These are phyloP conservation scores for Mesostigma viride DNA, from an alignment of 139 green algal genomes.

Conservation along the genomic window DNA sequence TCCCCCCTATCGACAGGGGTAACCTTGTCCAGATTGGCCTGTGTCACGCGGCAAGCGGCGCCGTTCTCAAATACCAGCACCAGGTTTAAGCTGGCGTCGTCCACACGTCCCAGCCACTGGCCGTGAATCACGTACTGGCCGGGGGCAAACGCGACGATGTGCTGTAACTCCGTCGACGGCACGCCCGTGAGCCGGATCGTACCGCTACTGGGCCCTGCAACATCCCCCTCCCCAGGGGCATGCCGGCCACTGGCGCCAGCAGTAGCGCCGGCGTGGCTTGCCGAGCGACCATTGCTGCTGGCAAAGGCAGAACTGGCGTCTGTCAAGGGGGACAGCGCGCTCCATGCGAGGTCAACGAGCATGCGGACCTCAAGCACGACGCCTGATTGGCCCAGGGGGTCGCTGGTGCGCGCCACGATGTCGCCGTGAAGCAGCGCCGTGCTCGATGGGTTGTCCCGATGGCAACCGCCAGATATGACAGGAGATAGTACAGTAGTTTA, in stretches of 20 bases:
- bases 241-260: too few species aligned
- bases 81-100: conserved; percentile 22
- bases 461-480: too few species aligned
- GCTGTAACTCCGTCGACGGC: conserved; percentile 4
- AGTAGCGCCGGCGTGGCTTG: too few species aligned
- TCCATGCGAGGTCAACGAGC: conserved; percentile 18
- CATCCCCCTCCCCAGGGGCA: too few species aligned
- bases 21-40: conserved; percentile 17
- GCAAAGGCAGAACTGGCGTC: too few species aligned
- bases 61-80: conserved; percentile 29
- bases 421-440: conserved; percentile 34
- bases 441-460: too few species aligned
- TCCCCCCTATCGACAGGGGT: background rate
- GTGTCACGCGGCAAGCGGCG: conserved; percentile 11
- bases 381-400: conserved; percentile 35
- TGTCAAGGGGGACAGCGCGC: too few species aligned
- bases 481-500: too few species aligned
- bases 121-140: conserved; percentile 30
- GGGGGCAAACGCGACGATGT: conserved; percentile 2
- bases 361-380: conserved; percentile 26
- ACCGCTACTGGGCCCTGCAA: too few species aligned
- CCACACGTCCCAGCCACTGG: conserved; percentile 28
- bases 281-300: too few species aligned
- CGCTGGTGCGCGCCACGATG: conserved; percentile 25
- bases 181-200: conserved; percentile 4